Percentiles rank a stretch among this genome's conserved stretches.
These are phyloP conservation scores for Tilletia caries DNA, from an alignment of 1,284 basidiomycete genomes.

Conservation along the genomic window DNA sequence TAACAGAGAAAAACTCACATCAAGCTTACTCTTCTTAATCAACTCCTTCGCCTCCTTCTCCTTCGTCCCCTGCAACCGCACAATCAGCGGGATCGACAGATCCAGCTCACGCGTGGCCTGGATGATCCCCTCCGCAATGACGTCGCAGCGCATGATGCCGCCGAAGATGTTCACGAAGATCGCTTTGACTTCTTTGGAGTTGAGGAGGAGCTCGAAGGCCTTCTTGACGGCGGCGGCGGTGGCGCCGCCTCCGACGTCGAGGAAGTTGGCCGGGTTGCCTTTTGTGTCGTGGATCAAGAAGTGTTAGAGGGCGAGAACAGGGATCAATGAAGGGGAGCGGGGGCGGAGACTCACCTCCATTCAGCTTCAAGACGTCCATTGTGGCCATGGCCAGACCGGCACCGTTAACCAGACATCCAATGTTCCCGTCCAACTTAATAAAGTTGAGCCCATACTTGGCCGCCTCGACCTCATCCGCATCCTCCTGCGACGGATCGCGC, in stretches of 20 bases:
- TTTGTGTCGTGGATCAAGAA: not conserved
- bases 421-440: constrained; percentile 97
- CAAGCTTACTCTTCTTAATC: constrained; percentile 71
- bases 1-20: constrained; percentile 63
- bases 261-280: constrained; percentile 90
- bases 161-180: constrained; percentile 85
- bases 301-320: not conserved
- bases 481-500: constrained; percentile 91
- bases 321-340: not conserved
- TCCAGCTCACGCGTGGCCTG: constrained; percentile 89
- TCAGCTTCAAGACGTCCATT: constrained; percentile 94
- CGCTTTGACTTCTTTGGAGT: constrained; percentile 87
- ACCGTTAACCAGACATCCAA: constrained; percentile 97
- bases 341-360: constrained; percentile 54
- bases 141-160: constrained; percentile 96
- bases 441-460: constrained; percentile 84
- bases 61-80: constrained; percentile 93
- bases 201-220: constrained; percentile 90
- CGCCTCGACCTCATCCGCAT: constrained; percentile 85
- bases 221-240: constrained; percentile 99
- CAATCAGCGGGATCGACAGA: constrained; percentile 81
- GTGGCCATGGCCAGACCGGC: constrained; percentile 99
- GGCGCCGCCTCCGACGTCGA: constrained; percentile 95
- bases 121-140: constrained; percentile 75
- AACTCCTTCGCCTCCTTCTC: constrained; percentile 90